Base-by-base conservation (phyloP, 768 basidiomycete genomes). In the Mycena polygramma region DNA sequence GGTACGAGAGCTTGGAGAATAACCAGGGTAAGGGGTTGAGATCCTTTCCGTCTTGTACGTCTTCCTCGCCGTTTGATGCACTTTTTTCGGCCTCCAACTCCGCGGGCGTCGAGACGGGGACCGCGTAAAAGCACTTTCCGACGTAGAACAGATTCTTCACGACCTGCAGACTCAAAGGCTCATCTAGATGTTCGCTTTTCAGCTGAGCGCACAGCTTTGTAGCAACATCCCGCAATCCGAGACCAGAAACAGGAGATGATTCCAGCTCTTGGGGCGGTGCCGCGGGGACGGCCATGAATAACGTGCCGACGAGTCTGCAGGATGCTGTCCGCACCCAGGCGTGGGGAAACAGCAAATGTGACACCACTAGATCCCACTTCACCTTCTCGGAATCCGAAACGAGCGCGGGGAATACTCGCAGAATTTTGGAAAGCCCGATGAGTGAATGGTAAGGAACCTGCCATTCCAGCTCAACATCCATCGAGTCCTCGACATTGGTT, bases 91-190 rank as follows among this genome's bases (percentile, higher is more conserved):
- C 77, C 22, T 81, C 81, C 6, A 79, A 78, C 7, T 81, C 79
- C 35, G 76, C 76, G 10, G 79, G 76, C 20, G 69, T 62, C 7
- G 69, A 37, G 30, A 76, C 62, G 20, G 85, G 80, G 41, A 86
- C 76, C 30, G 84, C 80, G 68, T 83, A 85, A 79, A 94, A 97
- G 78, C 92, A 92, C 80, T 94, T 96, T 26, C 94, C 95, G n/a
- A 97, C 82, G 77, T 93, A 96, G 75, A 97, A 95, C 30, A 99
- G 79, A 75, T 98, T 95, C 83, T 98, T 98, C 74, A 97, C 95
- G 13, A 95, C 82, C 81, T 98, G 95, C 73, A 95, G 77, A 68
- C 91, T 86, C n/a, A 94, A 84, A 0, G 86, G 76, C 26, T 91
- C 90, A 72, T 94, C 93, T 53, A 95, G 80, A 69, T 94, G 88